Percentiles rank a stretch among this genome's conserved stretches.
phyloP scores from a whole-genome alignment of 2,329 filamentous ascomycete genomes.

The Juglanconis juglandina region DNA sequence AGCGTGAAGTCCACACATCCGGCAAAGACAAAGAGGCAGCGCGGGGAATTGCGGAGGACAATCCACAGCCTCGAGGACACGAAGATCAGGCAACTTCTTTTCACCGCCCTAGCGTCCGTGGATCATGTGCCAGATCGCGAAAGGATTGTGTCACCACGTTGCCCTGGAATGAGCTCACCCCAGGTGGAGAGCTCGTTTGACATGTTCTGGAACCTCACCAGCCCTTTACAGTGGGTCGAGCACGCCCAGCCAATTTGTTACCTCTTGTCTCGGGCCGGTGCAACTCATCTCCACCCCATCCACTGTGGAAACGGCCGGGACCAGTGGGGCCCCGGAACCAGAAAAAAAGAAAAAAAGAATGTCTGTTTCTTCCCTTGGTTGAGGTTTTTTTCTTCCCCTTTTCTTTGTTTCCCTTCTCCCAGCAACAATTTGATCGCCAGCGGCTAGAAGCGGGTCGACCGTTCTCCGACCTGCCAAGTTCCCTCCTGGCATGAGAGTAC shows the following conservation, averaged over 20 bases:
- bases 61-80: neutral
- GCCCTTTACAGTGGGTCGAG: neutral
- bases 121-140: neutral
- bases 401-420: too few species aligned
- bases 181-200: neutral
- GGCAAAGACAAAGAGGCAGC: too few species aligned
- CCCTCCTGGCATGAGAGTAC: too few species aligned
- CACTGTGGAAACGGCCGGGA: neutral
- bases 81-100: constrained; percentile 7
- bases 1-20: too few species aligned
- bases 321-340: neutral
- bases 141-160: constrained; percentile 3
- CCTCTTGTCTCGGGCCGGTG: constrained; percentile 10
- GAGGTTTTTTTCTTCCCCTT: too few species aligned
- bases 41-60: too few species aligned
- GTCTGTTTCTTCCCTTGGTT: too few species aligned
- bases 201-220: constrained; percentile 8
- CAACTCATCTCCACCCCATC: neutral
- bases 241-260: neutral
- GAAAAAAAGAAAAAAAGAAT: too few species aligned
- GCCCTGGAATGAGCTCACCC: neutral
- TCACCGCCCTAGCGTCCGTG: constrained; percentile 1
- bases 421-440: too few species aligned
- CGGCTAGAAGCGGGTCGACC: too few species aligned
- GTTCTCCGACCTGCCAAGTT: too few species aligned